Evolutionary conservation across 179 eudicot species (phyloP).

Genomic region (Silene coronaria): DNA sequence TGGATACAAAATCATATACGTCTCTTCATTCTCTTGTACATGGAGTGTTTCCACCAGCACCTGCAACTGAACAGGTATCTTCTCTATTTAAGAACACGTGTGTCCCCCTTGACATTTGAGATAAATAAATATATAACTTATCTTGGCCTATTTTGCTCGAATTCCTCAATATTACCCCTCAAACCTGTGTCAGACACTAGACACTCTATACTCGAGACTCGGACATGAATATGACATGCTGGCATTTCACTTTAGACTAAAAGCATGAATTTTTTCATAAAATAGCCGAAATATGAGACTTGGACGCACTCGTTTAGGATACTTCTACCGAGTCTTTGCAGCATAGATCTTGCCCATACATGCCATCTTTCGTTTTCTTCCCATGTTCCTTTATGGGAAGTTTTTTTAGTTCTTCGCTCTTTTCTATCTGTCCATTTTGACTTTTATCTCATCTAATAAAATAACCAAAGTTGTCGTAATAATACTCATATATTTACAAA

Average conservation of each 20-base stretch:
- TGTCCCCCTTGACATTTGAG: background rate
- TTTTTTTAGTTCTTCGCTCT: background rate
- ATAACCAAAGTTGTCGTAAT: background rate
- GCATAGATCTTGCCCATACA: background rate
- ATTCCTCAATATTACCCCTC: no score
- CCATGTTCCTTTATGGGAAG: background rate
- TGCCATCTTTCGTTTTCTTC: background rate
- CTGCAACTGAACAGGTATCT: constrained; percentile 60
- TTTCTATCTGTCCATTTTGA: background rate
- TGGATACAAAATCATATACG: constrained; percentile 76
- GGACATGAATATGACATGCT: no score
- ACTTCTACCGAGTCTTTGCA: background rate
- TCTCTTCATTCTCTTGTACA: constrained; percentile 76
- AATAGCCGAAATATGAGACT: no score
- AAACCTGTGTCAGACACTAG: no score
- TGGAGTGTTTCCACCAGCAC: constrained; percentile 72
- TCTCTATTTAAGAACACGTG: constrained; percentile 2
- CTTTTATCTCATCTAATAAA: background rate
- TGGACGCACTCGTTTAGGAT: no score
- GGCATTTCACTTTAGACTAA: no score
- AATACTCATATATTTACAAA: background rate
- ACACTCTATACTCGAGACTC: no score
- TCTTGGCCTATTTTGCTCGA: no score
- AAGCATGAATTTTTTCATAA: no score
- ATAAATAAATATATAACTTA: no score